Evolutionary conservation across 495 filamentous ascomycete species (phyloP), one percentile per base, ranked within the genome.

Genomic region (Talaromyces stipitatus): DNA sequence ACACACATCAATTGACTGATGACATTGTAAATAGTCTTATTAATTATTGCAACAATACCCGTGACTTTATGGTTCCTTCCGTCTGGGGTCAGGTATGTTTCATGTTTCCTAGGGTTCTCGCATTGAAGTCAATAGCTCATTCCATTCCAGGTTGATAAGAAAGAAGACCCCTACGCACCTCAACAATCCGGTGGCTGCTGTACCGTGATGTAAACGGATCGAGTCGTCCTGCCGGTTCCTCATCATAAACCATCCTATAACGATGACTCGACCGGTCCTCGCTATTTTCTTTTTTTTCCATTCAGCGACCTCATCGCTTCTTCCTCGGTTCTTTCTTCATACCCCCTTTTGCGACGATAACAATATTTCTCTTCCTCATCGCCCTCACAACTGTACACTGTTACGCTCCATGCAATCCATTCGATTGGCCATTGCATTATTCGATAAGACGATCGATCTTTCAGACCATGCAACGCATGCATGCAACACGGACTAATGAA

Each of bases 21-120:
- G 8, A n/a, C 51, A n/a, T n/a, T n/a, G n/a, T 48, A 30, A 45
- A 60, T 69, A 98, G 94, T 60, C 86, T 97, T 68, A 97, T 98
- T 67, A 86, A 87, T 60, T 97, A 97, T 73, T 96, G 91, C 73
- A 92, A 92, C 68, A 89, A 86, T 71, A 97, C 94, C 61, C 89
- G 90, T 73, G 94, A 98, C 70, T 97, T 92, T 71, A 98, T 98
- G 94, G 94, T 98, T 61, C 94, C 94, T 53, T 92, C 88, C 50
- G 85, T 95, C 69, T 97, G 95, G 94, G 94, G 95, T 59, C 80
- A 83, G 60, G 91, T 97, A 80, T 71, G 85, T 65, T 43, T 46
- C 24, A 41, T 16, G 16, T 16, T 32, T 1, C 64, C 27, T 50
- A 57, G 52, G 27, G 33, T 55, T 20, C 14, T 18, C 28, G 54